A percentile compares a stretch with the other conserved stretches of the same genome.
These are phyloP conservation scores for Cucumis hystrix DNA, from an alignment of 306 rosid genomes.

Conservation along the genomic window DNA sequence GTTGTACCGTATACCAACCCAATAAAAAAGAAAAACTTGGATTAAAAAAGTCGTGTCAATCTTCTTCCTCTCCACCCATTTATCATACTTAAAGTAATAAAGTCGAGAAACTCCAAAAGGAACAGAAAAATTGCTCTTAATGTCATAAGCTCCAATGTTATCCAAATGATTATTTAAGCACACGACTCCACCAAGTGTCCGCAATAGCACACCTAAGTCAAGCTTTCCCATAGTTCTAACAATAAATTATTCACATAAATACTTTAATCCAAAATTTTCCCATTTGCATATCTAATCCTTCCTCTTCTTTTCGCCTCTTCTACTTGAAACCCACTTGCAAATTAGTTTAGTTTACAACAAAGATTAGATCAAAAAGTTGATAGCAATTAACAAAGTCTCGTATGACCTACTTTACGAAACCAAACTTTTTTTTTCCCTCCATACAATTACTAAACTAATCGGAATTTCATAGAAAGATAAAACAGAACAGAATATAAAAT, in stretches of 20 bases:
- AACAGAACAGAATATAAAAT: background rate
- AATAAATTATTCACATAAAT: background rate
- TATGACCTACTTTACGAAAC: background rate
- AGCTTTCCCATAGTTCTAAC: background rate
- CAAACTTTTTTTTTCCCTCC: background rate
- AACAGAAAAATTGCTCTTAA: background rate
- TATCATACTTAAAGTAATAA: background rate
- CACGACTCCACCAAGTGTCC: constrained; percentile 5
- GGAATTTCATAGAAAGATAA: background rate
- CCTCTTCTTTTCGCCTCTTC: background rate
- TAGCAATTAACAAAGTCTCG: background rate
- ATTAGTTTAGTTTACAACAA: background rate
- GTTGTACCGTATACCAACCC: background rate
- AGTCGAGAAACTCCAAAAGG: background rate
- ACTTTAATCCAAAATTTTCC: background rate
- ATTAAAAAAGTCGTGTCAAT: background rate
- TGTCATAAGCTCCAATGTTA: background rate
- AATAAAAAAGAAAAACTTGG: background rate
- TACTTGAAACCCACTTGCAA: background rate
- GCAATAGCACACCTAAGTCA: background rate
- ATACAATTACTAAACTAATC: background rate
- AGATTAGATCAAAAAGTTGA: constrained; percentile 1
- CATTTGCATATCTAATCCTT: background rate
- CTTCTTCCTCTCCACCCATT: constrained; percentile 2
- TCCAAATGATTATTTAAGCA: constrained; percentile 9